These are phyloP conservation scores for Pseudodiploospora longispora DNA, from an alignment of 2,329 filamentous ascomycete genomes.

Conservation along the genomic window DNA sequence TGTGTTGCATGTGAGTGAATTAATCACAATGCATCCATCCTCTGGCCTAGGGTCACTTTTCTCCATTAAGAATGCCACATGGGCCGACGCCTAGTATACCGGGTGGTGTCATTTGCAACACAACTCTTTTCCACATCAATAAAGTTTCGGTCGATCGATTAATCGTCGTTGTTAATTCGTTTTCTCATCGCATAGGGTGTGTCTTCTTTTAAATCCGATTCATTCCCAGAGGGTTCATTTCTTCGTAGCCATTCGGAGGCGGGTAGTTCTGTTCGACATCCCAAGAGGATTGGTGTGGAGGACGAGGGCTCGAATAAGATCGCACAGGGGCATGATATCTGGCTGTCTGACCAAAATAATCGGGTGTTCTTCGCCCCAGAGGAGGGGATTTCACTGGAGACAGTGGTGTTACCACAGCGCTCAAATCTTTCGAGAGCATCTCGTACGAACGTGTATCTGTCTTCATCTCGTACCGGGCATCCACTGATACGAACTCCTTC, in stretches of 20 bases:
- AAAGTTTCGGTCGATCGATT: too few relatives aligned
- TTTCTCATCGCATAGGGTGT: too few relatives aligned
- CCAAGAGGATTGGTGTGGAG: conserved; percentile 35
- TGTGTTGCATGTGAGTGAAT: neutral
- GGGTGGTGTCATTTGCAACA: too few relatives aligned
- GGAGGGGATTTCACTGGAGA: conserved; percentile 29
- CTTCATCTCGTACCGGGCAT: conserved; percentile 58
- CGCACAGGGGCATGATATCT: conserved; percentile 46
- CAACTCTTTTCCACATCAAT: too few relatives aligned
- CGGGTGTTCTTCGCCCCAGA: conserved; percentile 39
- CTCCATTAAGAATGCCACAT: too few relatives aligned
- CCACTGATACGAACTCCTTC: conserved; percentile 82
- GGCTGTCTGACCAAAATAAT: conserved; percentile 48
- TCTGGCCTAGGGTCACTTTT: neutral
- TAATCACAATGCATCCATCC: neutral
- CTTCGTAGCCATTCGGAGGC: conserved; percentile 23
- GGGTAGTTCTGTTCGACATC: conserved; percentile 35
- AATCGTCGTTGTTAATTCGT: too few relatives aligned
- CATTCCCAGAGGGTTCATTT: conserved; percentile 49
- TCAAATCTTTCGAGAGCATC: conserved; percentile 61
- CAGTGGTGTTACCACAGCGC: conserved; percentile 45
- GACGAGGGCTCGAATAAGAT: conserved; percentile 49
- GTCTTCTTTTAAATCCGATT: conserved; percentile 37
- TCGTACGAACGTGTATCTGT: conserved; percentile 66
- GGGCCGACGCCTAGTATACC: too few relatives aligned